phyloP scores from a whole-genome alignment of 2,329 filamentous ascomycete genomes.

The Cryoendolithus antarcticus region DNA sequence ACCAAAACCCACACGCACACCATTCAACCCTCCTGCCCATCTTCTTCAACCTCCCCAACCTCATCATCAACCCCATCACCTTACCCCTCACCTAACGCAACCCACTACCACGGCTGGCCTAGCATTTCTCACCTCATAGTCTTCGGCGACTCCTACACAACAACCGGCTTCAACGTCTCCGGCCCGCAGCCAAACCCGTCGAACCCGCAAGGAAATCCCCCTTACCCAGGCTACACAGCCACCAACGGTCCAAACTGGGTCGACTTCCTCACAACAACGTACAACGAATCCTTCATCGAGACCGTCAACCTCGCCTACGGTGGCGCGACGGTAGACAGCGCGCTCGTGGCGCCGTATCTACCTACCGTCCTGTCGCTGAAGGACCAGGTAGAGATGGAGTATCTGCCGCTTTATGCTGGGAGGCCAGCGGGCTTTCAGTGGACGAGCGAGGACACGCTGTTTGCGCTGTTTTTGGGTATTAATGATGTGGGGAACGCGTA shows the following conservation, averaged over 20 bases:
- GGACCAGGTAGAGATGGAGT: conserved; percentile 33
- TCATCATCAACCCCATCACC: too few relatives aligned
- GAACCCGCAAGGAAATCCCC: conserved; percentile 51
- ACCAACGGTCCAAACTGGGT: conserved; percentile 42
- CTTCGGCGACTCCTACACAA: conserved; percentile 46
- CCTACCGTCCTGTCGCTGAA: conserved; percentile 39
- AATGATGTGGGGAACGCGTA: conserved; percentile 44
- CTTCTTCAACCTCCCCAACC: too few relatives aligned
- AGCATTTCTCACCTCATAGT: too few relatives aligned
- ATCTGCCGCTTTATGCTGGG: conserved; percentile 24
- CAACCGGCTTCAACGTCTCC: conserved; percentile 45
- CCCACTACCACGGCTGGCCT: too few relatives aligned
- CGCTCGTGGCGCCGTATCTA: conserved; percentile 39
- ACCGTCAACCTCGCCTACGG: conserved; percentile 43
- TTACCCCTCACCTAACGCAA: too few relatives aligned
- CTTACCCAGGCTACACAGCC: conserved; percentile 30
- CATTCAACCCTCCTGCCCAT: too few relatives aligned
- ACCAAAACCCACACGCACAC: too few relatives aligned
- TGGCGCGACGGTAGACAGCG: conserved; percentile 31
- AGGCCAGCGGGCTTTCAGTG: conserved; percentile 14
- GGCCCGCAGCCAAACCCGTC: conserved; percentile 38
- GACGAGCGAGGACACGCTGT: conserved; percentile 34
- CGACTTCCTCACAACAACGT: conserved; percentile 35
- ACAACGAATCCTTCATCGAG: conserved; percentile 33
- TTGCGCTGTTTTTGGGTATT: conserved; percentile 35